Evolutionary conservation across 257 asterid genomes (phyloP), one percentile per base, ranked within the genome.

Genomic region (Eucommia ulmoides): DNA sequence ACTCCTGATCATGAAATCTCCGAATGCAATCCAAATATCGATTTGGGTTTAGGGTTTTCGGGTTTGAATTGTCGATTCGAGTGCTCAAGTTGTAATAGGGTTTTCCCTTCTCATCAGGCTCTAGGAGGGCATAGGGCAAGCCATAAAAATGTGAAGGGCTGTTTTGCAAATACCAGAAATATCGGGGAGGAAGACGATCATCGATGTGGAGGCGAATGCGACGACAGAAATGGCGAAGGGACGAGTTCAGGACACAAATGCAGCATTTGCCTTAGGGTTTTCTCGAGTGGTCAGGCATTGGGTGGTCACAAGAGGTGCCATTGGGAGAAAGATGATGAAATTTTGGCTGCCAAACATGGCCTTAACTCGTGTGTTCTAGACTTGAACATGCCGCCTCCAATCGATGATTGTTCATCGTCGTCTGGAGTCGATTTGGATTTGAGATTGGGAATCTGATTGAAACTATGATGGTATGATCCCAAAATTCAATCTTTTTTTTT

Each of bases 261-360:
- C 61, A 62, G 68, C 47, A 62, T 81, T 0, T 87, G 97, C 60
- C 59, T 58, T 45, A 74, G 83, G 81, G 89, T 78, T 54, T 87
- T 87, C 41, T 65, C 94, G 19, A 78, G 79, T 24, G 89, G 94
- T 0, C 87, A 83, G 61, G 93, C 93, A 12, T 51, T 79, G 60
- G 92, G 95, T 1, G 91, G 95, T 0, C 97, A 83, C 61, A 88
- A 69, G 67, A 77, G 95, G 71, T 73, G 93, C 63, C 97, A 83
- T 6, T 81, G 77, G 83, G 92, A 84, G 53, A 76, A 75, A 60
- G 66, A 41, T 14, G 74, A 51, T 0, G 70, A 65, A 17, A 49
- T 61, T 21, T 53, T 56, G 15, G 33, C 22, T 56, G 20, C 42
- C 53, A 20, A 12, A 29, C 72, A 53, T 45, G 38, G 38, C 33